Percentiles rank a stretch among this genome's conserved stretches.
These are phyloP conservation scores for Pestalotiopsis sp. DNA, from an alignment of 2,329 filamentous ascomycete genomes.

Conservation along the genomic window DNA sequence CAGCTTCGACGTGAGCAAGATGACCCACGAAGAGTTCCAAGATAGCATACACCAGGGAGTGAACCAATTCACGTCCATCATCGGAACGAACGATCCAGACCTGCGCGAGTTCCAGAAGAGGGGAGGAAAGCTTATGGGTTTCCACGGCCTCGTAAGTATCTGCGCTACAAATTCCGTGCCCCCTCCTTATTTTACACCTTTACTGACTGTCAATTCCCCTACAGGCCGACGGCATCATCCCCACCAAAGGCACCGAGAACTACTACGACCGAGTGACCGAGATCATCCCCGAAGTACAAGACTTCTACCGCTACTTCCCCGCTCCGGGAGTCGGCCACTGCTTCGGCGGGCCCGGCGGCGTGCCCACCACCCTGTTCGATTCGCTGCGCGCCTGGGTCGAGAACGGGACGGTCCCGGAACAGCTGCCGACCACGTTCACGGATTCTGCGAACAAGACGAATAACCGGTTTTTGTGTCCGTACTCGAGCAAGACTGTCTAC, in stretches of 20 bases:
- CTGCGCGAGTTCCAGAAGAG: background rate
- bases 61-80: background rate
- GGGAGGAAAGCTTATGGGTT: conserved; percentile 1
- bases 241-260: background rate
- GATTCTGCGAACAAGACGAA: background rate
- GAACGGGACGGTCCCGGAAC: background rate
- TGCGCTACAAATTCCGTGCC: background rate
- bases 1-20: background rate
- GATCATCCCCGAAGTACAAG: background rate
- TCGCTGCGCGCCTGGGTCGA: conserved; percentile 3
- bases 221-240: background rate
- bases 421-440: background rate
- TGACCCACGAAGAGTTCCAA: background rate
- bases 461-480: background rate
- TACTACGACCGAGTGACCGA: background rate
- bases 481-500: background rate
- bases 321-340: conserved; percentile 1
- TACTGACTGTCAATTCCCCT: background rate
- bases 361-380: background rate
- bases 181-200: too few relatives aligned
- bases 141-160: background rate
- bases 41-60: background rate
- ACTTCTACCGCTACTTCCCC: background rate
- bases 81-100: background rate
- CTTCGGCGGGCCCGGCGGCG: background rate